Evolutionary conservation across 2,329 filamentous ascomycete species (phyloP).

Genomic region (Fusarium heterosporum): DNA sequence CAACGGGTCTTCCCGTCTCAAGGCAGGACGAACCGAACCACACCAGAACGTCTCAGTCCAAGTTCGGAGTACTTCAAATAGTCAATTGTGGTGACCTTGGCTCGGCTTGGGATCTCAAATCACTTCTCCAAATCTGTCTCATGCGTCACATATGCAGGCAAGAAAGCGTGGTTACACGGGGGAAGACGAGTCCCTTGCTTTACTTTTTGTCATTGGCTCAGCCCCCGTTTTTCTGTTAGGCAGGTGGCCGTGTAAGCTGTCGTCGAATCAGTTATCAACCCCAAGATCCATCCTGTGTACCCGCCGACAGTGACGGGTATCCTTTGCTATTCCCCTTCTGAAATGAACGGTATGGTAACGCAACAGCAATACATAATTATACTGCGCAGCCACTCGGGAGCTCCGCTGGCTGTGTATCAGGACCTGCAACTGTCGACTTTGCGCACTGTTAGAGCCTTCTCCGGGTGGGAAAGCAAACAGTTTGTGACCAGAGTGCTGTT

Average conservation of each 20-base stretch:
- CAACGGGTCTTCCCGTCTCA: constrained; percentile 27
- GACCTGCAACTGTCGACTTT: constrained; percentile 7
- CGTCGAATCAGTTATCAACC: constrained; percentile 5
- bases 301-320: constrained; percentile 2
- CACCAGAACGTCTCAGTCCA: not conserved
- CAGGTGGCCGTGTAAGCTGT: constrained; percentile 22
- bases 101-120: constrained; percentile 1
- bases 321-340: not conserved
- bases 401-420: constrained; percentile 19
- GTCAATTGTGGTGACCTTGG: too few relatives aligned
- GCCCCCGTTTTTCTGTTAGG: constrained; percentile 1
- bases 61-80: not conserved
- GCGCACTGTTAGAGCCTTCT: constrained; percentile 10
- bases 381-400: constrained; percentile 33
- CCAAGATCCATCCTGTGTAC: constrained; percentile 5
- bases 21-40: constrained; percentile 14
- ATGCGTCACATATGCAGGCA: constrained; percentile 10
- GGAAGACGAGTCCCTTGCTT: constrained; percentile 10
- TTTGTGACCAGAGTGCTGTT: constrained; percentile 8
- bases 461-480: constrained; percentile 5
- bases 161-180: constrained; percentile 21
- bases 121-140: constrained; percentile 6
- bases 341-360: constrained; percentile 16
- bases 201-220: constrained; percentile 11
- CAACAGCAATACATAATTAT: constrained; percentile 12